These are phyloP conservation scores for Fusarium verrucosum DNA, from an alignment of 2,329 filamentous ascomycete genomes.

Conservation along the genomic window DNA sequence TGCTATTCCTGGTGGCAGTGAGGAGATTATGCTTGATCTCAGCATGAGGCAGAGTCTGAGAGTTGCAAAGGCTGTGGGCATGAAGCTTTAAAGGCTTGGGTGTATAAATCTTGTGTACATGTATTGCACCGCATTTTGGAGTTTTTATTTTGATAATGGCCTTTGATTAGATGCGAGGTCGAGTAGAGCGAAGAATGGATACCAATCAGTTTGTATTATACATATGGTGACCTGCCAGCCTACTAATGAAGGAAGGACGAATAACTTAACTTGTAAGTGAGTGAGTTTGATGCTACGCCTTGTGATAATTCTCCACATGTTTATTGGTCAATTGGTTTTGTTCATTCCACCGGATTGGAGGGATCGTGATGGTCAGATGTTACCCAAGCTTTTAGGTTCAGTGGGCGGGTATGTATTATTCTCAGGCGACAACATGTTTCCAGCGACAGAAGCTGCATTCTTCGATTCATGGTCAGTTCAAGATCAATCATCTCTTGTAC, in stretches of 20 bases:
- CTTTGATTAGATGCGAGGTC: neutral
- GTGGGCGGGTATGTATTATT: too few relatives aligned
- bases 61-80: slow-evolving; percentile 90
- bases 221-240: neutral
- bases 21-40: slow-evolving; percentile 99
- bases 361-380: slow-evolving; percentile 2
- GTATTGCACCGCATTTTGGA: slow-evolving; percentile 14
- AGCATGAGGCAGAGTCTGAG: slow-evolving; percentile 90
- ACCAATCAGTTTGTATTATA: neutral
- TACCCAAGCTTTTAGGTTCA: neutral
- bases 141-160: slow-evolving; percentile 13
- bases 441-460: neutral
- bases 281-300: neutral
- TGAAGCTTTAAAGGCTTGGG: slow-evolving; percentile 78
- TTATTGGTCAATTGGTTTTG: slow-evolving; percentile 7
- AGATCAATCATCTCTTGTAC: neutral
- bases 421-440: too few relatives aligned
- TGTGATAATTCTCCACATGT: neutral
- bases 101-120: slow-evolving; percentile 19
- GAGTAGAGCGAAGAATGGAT: slow-evolving; percentile 25
- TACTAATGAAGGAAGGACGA: neutral
- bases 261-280: neutral
- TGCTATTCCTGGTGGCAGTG: slow-evolving; percentile 92
- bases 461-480: neutral
- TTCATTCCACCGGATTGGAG: neutral